Conservation (phyloP, 225 moss, liverwort and hornwort genomes). For the Takakia lepidozioides region DNA sequence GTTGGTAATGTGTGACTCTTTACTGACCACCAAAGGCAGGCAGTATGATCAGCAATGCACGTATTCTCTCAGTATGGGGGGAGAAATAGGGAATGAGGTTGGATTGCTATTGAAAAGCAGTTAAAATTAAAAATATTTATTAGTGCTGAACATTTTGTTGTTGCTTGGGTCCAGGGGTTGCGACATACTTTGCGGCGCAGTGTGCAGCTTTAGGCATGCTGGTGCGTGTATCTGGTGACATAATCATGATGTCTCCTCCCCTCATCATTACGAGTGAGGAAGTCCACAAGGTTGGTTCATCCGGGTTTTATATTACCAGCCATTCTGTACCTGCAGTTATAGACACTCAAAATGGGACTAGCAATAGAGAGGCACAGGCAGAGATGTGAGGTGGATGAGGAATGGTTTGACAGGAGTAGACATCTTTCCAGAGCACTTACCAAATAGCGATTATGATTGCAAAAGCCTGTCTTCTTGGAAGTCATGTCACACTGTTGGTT, state of each 20-base stretch:
- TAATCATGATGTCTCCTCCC: conserved; percentile 87
- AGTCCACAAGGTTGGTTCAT: conserved; percentile 48
- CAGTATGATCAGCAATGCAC: too few relatives aligned
- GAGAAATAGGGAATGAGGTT: too few relatives aligned
- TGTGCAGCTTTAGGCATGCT: conserved; percentile 76
- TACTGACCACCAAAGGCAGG: too few relatives aligned
- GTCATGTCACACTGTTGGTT: too few relatives aligned
- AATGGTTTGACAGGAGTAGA: neutral
- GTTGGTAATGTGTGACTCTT: too few relatives aligned
- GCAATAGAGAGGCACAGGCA: too few relatives aligned
- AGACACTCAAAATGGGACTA: neutral
- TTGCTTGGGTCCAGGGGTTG: conserved; percentile 39
- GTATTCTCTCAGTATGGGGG: too few relatives aligned
- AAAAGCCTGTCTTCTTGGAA: too few relatives aligned
- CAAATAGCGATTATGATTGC: neutral
- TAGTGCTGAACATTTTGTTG: too few relatives aligned
- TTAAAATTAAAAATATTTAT: too few relatives aligned
- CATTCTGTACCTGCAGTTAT: neutral
- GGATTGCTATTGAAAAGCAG: too few relatives aligned
- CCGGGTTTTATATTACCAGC: neutral
- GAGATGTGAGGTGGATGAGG: neutral
- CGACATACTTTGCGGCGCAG: conserved; percentile 58
- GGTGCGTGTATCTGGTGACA: conserved; percentile 82
- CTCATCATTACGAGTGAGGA: conserved; percentile 60
- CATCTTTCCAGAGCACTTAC: too few relatives aligned